These are phyloP conservation scores for Rhinocladiella mackenziei DNA, from an alignment of 2,329 filamentous ascomycete genomes.

Conservation along the genomic window DNA sequence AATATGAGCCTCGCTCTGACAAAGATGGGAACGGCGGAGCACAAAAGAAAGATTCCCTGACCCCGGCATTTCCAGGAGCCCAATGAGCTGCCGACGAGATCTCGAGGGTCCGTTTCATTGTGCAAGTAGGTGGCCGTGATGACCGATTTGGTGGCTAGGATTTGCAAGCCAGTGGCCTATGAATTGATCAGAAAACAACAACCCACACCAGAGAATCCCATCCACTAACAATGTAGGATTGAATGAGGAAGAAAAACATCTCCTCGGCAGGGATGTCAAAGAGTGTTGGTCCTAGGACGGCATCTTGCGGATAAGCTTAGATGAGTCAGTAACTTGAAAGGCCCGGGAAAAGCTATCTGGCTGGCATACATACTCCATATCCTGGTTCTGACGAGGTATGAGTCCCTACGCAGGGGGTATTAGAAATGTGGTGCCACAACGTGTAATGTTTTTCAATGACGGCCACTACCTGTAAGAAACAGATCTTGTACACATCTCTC, in stretches of 20 bases:
- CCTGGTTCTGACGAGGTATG: constrained; percentile 63
- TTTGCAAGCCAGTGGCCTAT: constrained; percentile 60
- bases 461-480: constrained; percentile 60
- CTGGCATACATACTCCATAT: constrained; percentile 55
- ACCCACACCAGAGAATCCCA: neutral
- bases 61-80: constrained; percentile 46
- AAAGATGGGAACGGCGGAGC: constrained; percentile 30
- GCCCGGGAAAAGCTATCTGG: neutral
- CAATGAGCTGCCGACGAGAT: constrained; percentile 35
- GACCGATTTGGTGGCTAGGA: constrained; percentile 61
- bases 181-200: constrained; percentile 1
- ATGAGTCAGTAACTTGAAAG: constrained; percentile 13
- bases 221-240: constrained; percentile 59
- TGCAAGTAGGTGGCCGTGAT: constrained; percentile 54
- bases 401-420: too few species aligned
- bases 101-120: constrained; percentile 33
- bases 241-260: constrained; percentile 72
- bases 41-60: constrained; percentile 46
- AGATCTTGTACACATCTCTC: constrained; percentile 60
- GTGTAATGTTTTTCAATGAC: too few species aligned
- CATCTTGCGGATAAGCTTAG: constrained; percentile 60
- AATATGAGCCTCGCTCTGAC: constrained; percentile 63
- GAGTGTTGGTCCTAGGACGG: constrained; percentile 59
- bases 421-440: too few species aligned
- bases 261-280: constrained; percentile 67